A percentile compares a stretch with the other conserved stretches of the same genome.
phyloP scores from a whole-genome alignment of 2,329 filamentous ascomycete species.

The Ascochyta fabae region DNA sequence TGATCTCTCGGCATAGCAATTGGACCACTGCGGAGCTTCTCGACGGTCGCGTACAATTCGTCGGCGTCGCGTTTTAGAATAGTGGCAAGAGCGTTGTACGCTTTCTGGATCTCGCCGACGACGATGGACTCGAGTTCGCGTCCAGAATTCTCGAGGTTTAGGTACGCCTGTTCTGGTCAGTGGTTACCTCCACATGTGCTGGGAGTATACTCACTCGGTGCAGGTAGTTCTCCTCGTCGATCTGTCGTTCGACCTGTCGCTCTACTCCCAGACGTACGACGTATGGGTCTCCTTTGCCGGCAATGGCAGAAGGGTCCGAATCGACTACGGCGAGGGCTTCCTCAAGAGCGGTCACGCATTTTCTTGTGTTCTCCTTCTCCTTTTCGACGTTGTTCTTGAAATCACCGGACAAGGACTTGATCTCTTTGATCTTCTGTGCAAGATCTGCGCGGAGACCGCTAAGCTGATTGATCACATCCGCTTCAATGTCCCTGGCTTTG shows the following conservation, averaged over 20 bases:
- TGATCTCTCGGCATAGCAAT: slow-evolving; percentile 92
- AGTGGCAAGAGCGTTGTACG: slow-evolving; percentile 90
- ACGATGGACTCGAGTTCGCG: slow-evolving; percentile 96
- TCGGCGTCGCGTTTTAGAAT: slow-evolving; percentile 93
- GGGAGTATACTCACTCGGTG: slow-evolving; percentile 70
- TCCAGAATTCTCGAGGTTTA: slow-evolving; percentile 93
- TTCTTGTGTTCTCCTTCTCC: slow-evolving; percentile 85
- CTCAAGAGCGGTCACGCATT: slow-evolving; percentile 79
- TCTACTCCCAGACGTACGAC: slow-evolving; percentile 86
- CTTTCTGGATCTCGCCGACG: slow-evolving; percentile 96
- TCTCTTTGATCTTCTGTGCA: slow-evolving; percentile 97
- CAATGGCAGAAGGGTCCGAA: slow-evolving; percentile 73
- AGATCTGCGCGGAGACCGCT: slow-evolving; percentile 86
- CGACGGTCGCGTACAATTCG: slow-evolving; percentile 76
- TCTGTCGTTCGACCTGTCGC: slow-evolving; percentile 86
- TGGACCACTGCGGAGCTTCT: slow-evolving; percentile 82
- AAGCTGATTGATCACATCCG: slow-evolving; percentile 87
- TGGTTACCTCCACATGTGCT: background rate
- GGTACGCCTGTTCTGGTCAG: slow-evolving; percentile 70
- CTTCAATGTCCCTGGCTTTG: slow-evolving; percentile 89
- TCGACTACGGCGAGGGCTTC: slow-evolving; percentile 82
- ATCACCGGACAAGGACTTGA: slow-evolving; percentile 89
- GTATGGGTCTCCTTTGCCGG: slow-evolving; percentile 91
- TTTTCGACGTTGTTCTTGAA: slow-evolving; percentile 98
- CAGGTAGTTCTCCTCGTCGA: slow-evolving; percentile 96